Evolutionary conservation across 768 basidiomycete species (phyloP).

Genomic region (Lactarius evosmus): DNA sequence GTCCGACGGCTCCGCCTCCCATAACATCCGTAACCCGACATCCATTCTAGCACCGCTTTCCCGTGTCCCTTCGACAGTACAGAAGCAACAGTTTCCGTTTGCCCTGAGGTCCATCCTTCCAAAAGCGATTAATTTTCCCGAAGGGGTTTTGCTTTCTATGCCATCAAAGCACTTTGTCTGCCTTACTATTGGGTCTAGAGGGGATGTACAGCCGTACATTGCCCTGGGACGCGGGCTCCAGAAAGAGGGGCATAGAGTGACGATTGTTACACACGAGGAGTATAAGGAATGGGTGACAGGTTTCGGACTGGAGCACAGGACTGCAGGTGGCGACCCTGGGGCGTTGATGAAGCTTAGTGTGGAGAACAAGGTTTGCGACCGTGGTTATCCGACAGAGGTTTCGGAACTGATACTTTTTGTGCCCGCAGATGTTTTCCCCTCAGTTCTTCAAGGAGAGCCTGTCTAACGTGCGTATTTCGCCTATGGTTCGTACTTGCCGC

Average conservation of each 20-base stretch:
- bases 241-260: slow-evolving; percentile 43
- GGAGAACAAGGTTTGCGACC: slow-evolving; percentile 40
- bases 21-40: slow-evolving; percentile 30
- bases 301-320: slow-evolving; percentile 56
- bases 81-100: slow-evolving; percentile 34
- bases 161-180: slow-evolving; percentile 53
- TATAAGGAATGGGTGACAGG: slow-evolving; percentile 55
- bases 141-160: slow-evolving; percentile 34
- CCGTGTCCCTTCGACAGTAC: slow-evolving; percentile 38
- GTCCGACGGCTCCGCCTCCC: not conserved
- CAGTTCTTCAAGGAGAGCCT: slow-evolving; percentile 67
- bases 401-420: slow-evolving; percentile 27
- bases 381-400: not conserved
- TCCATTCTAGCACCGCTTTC: slow-evolving; percentile 47
- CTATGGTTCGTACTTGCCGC: not conserved
- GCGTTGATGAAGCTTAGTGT: slow-evolving; percentile 62
- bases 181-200: slow-evolving; percentile 64
- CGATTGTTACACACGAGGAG: slow-evolving; percentile 48
- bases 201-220: slow-evolving; percentile 52
- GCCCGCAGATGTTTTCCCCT: slow-evolving; percentile 61
- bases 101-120: slow-evolving; percentile 38
- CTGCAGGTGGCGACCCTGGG: slow-evolving; percentile 66
- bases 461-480: slow-evolving; percentile 41
- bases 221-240: slow-evolving; percentile 41
- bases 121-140: slow-evolving; percentile 49